phyloP scores from a whole-genome alignment of 371 early-diverging fungal genomes.

The Saksenaea vasiformis region DNA sequence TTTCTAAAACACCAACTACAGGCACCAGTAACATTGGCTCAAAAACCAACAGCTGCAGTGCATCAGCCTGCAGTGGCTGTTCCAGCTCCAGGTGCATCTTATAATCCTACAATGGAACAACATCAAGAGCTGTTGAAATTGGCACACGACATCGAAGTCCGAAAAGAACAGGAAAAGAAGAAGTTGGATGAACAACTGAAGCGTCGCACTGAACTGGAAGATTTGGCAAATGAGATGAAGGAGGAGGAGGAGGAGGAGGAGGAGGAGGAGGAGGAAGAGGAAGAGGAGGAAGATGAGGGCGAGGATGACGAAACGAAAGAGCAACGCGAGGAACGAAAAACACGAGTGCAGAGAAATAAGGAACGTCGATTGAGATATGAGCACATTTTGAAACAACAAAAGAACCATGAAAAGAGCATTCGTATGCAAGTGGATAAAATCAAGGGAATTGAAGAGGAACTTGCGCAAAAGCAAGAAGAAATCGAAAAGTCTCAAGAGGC shows the following conservation, averaged over 20 bases:
- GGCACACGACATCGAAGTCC: conserved; percentile 55
- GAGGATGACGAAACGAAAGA: conserved; percentile 14
- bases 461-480: conserved; percentile 39
- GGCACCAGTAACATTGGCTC: conserved; percentile 56
- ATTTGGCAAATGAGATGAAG: conserved; percentile 11
- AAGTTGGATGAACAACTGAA: conserved; percentile 15
- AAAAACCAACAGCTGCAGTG: conserved; percentile 46
- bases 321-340: conserved; percentile 45
- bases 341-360: conserved; percentile 29
- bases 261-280: conserved; percentile 6
- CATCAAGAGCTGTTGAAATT: conserved; percentile 65
- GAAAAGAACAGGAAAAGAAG: conserved; percentile 13
- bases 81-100: conserved; percentile 88
- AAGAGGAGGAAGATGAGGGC: conserved; percentile 14
- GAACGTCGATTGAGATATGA: conserved; percentile 25
- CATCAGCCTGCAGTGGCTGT: conserved; percentile 69
- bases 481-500: conserved; percentile 39
- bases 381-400: conserved; percentile 17
- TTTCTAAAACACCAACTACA: conserved; percentile 16
- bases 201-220: conserved; percentile 14
- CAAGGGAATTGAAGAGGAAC: conserved; percentile 50
- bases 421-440: conserved; percentile 57
- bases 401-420: conserved; percentile 54
- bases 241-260: conserved; percentile 1
- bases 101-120: conserved; percentile 82